These are phyloP conservation scores for Fusarium mangiferae DNA, from an alignment of 2,329 filamentous ascomycete species.

Conservation along the genomic window DNA sequence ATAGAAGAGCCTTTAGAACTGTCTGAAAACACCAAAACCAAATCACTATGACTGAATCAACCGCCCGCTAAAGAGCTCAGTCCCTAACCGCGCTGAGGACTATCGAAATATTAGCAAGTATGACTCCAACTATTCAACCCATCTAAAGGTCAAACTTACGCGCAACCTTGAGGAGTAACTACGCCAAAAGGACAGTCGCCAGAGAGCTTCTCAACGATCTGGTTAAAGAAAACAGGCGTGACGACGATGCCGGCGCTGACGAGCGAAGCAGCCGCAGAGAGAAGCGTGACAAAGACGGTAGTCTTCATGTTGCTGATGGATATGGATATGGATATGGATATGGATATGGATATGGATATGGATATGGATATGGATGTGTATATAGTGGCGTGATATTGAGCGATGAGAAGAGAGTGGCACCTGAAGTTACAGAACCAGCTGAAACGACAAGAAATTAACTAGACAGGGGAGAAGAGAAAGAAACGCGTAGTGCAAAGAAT, in stretches of 20 bases:
- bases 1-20: not conserved
- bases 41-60: not conserved
- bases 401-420: not conserved
- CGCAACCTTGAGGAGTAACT: constrained; percentile 67
- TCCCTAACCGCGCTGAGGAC: constrained; percentile 34
- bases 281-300: constrained; percentile 46
- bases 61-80: not conserved
- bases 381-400: constrained; percentile 13
- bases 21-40: not conserved
- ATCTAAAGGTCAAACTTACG: constrained; percentile 52
- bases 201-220: constrained; percentile 59
- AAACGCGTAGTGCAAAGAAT: constrained; percentile 2
- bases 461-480: constrained; percentile 6
- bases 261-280: constrained; percentile 58
- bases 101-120: constrained; percentile 4
- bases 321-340: not conserved
- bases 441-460: constrained; percentile 15
- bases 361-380: not conserved
- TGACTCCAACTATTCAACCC: not conserved
- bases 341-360: no score
- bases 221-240: constrained; percentile 62
- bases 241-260: constrained; percentile 65
- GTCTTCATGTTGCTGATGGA: constrained; percentile 44
- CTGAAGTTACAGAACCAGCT: constrained; percentile 35
- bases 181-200: constrained; percentile 68